Percentiles rank a stretch among this genome's conserved stretches.
These are phyloP conservation scores for Penicillium silybi DNA, from an alignment of 495 filamentous ascomycete genomes.

Conservation along the genomic window DNA sequence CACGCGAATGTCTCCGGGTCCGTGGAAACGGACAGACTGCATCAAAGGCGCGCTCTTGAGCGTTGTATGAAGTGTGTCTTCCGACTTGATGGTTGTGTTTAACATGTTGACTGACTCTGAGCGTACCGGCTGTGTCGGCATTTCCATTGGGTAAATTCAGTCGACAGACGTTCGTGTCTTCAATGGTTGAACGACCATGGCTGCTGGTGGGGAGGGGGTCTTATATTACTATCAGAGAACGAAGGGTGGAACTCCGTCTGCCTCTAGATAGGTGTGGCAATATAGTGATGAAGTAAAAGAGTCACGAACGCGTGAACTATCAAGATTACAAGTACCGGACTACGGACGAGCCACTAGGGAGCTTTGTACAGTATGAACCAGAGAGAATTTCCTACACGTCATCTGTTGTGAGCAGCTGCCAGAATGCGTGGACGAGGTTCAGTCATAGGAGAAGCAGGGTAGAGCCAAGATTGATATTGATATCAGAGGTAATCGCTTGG, in stretches of 20 bases:
- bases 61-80: constrained; percentile 1
- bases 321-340: neutral
- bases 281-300: neutral
- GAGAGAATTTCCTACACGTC: neutral
- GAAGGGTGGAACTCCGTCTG: neutral
- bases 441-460: neutral
- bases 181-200: neutral
- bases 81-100: constrained; percentile 1
- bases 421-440: neutral
- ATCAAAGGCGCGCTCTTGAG: constrained; percentile 3
- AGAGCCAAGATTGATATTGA: neutral
- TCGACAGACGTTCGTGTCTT: neutral
- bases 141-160: neutral
- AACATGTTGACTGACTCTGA: neutral
- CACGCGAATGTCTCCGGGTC: constrained; percentile 11
- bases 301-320: neutral
- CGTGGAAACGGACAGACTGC: constrained; percentile 15
- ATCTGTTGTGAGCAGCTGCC: neutral
- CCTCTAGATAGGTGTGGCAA: neutral
- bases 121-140: neutral
- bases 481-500: neutral
- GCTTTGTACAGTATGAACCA: neutral
- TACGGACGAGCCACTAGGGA: neutral
- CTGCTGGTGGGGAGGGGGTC: neutral
- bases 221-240: neutral